Evolutionary conservation across 2,329 filamentous ascomycete genomes (phyloP).

Genomic region (Pseudocercospora macadamiae): DNA sequence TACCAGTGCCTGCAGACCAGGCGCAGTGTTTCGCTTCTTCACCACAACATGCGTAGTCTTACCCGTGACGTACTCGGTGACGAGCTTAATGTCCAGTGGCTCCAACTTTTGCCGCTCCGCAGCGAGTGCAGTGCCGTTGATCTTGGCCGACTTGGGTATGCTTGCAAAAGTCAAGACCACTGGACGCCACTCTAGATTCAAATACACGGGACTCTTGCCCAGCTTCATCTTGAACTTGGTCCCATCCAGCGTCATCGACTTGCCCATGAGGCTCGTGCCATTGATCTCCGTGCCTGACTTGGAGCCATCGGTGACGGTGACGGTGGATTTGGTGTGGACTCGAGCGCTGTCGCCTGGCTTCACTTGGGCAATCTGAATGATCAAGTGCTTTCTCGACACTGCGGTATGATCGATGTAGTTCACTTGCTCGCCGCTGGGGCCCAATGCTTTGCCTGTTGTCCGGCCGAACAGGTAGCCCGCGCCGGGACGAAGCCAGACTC

Average conservation of each 20-base stretch:
- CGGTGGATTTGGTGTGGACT: constrained; percentile 65
- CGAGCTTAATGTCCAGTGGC: constrained; percentile 84
- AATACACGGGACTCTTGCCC: constrained; percentile 61
- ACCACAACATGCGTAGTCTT: constrained; percentile 86
- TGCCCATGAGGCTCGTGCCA: constrained; percentile 63
- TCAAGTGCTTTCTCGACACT: constrained; percentile 86
- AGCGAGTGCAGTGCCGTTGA: constrained; percentile 59
- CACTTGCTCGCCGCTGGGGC: constrained; percentile 43
- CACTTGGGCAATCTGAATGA: constrained; percentile 71
- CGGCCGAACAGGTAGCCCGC: constrained; percentile 59
- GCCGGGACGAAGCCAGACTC: constrained; percentile 35
- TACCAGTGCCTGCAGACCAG: constrained; percentile 82
- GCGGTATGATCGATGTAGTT: constrained; percentile 76
- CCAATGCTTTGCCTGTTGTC: constrained; percentile 60
- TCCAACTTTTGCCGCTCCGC: constrained; percentile 70
- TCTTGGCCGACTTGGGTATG: constrained; percentile 59
- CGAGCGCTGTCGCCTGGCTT: constrained; percentile 62
- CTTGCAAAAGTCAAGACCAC: constrained; percentile 82
- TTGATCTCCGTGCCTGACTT: constrained; percentile 83
- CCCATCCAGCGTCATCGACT: constrained; percentile 44
- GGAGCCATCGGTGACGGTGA: constrained; percentile 80
- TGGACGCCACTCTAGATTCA: constrained; percentile 67
- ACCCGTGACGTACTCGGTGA: constrained; percentile 69
- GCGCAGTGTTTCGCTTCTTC: constrained; percentile 86
- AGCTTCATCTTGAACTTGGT: constrained; percentile 66